phyloP scores from a whole-genome alignment of 148 eudicot genomes.

The Rhododendron mucronatum region DNA sequence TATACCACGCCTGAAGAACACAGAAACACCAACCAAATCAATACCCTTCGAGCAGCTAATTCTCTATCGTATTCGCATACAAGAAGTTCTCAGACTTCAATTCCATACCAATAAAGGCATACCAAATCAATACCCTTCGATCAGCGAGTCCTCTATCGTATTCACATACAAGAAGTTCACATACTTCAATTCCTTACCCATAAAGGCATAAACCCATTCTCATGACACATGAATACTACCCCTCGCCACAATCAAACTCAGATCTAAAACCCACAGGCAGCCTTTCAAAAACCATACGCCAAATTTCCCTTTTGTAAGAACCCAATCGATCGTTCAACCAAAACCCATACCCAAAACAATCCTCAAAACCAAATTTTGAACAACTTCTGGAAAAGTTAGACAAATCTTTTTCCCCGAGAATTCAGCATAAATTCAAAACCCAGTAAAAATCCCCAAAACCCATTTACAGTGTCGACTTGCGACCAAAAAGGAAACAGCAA shows the following conservation, averaged over 20 bases:
- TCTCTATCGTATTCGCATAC: conserved; percentile 73
- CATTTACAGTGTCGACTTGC: neutral
- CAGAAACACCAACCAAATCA: conserved; percentile 79
- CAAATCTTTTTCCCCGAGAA: neutral
- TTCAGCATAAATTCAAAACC: neutral
- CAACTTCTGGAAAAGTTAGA: neutral
- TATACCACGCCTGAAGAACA: conserved; percentile 64
- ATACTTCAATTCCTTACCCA: conserved; percentile 73
- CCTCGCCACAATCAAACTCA: conserved; percentile 49
- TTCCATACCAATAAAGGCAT: conserved; percentile 77
- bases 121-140: conserved; percentile 79
- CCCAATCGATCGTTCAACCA: neutral
- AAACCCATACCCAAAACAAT: neutral
- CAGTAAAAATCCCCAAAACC: neutral
- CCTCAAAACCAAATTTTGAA: neutral
- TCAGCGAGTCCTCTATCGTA: conserved; percentile 59
- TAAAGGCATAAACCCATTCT: conserved; percentile 46
- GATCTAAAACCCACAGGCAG: neutral
- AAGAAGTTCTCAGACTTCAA: conserved; percentile 81
- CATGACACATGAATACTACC: conserved; percentile 75
- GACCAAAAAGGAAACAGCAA: neutral
- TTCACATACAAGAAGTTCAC: conserved; percentile 79
- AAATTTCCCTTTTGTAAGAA: neutral
- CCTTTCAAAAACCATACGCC: neutral
- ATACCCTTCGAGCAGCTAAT: conserved; percentile 61